A percentile compares a stretch with the other conserved stretches of the same genome.
These are phyloP conservation scores for Hemerocallis citrina DNA, from an alignment of 106 monocot genomes.

Conservation along the genomic window DNA sequence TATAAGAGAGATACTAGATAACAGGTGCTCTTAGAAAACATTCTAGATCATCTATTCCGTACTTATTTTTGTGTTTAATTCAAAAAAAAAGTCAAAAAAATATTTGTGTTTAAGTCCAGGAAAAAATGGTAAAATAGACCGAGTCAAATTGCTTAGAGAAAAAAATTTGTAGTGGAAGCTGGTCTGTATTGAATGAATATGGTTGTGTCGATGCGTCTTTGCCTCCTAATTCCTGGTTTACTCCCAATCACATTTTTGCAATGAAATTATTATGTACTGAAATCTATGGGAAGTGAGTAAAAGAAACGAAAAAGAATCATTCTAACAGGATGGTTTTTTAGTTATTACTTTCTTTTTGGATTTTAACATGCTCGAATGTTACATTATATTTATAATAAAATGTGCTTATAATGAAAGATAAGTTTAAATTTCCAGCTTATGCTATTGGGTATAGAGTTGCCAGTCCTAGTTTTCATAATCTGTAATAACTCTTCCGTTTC, in stretches of 20 bases:
- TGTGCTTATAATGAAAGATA: neutral
- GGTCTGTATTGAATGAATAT: neutral
- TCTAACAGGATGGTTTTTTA: too few species aligned
- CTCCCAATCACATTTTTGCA: neutral
- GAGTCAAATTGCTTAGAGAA: too few species aligned
- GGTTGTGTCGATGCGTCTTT: neutral
- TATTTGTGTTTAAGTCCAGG: too few species aligned
- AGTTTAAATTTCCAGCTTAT: neutral
- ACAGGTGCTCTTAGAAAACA: too few species aligned
- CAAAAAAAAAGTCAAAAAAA: too few species aligned
- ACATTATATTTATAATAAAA: neutral
- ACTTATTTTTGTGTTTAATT: too few species aligned
- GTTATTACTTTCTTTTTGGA: too few species aligned
- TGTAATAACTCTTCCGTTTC: neutral
- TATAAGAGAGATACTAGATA: too few species aligned
- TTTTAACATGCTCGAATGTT: neutral
- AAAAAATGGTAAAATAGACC: too few species aligned
- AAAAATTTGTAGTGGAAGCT: neutral
- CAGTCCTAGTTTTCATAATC: neutral
- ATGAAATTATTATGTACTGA: neutral
- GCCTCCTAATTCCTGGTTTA: neutral
- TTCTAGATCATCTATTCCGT: too few species aligned
- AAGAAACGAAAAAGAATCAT: too few species aligned
- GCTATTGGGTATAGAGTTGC: too few species aligned
- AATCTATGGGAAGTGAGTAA: neutral